A percentile compares a stretch with the other conserved stretches of the same genome.
Conservation (phyloP, 768 basidiomycete genomes). For the Baorangia bicolor region DNA sequence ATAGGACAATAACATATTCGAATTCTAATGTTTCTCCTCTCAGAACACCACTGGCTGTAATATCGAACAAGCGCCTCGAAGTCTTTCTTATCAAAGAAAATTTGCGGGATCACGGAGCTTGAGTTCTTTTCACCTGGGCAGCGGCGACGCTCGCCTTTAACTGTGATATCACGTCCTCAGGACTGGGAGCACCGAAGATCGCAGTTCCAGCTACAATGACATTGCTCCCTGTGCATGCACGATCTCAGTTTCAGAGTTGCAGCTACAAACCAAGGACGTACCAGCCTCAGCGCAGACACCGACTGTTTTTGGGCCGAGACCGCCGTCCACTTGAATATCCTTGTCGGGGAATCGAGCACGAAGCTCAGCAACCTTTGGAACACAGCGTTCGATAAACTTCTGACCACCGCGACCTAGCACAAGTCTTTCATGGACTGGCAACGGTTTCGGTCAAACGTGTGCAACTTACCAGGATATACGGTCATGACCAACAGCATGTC, state of each 20-base stretch:
- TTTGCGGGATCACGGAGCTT: conserved; percentile 2
- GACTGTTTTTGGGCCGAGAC: conserved; percentile 90
- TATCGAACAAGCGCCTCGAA: not conserved
- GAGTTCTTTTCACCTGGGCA: conserved; percentile 53
- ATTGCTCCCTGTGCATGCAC: conserved; percentile 71
- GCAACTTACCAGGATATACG: conserved; percentile 78
- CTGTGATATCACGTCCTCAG: conserved; percentile 70
- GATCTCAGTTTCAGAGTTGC: not conserved
- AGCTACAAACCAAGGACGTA: conserved; percentile 28
- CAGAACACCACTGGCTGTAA: not conserved
- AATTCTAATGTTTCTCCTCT: conserved; percentile 24
- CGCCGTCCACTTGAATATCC: conserved; percentile 98
- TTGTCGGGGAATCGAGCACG: conserved; percentile 88
- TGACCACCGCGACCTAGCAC: conserved; percentile 84
- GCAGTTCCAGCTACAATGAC: conserved; percentile 98
- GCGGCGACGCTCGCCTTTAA: conserved; percentile 70
- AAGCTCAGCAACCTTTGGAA: conserved; percentile 90
- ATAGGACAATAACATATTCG: conserved; percentile 26
- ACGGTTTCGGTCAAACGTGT: not conserved
- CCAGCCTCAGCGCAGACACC: conserved; percentile 88
- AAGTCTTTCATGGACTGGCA: not conserved
- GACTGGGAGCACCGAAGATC: conserved; percentile 80
- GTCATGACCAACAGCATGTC: conserved; percentile 99
- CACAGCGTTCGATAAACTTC: conserved; percentile 91
- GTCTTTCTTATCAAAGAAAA: not conserved